Evolutionary conservation across 352 stramenopile species (phyloP).

Genomic region (Saprolegnia diclina): DNA sequence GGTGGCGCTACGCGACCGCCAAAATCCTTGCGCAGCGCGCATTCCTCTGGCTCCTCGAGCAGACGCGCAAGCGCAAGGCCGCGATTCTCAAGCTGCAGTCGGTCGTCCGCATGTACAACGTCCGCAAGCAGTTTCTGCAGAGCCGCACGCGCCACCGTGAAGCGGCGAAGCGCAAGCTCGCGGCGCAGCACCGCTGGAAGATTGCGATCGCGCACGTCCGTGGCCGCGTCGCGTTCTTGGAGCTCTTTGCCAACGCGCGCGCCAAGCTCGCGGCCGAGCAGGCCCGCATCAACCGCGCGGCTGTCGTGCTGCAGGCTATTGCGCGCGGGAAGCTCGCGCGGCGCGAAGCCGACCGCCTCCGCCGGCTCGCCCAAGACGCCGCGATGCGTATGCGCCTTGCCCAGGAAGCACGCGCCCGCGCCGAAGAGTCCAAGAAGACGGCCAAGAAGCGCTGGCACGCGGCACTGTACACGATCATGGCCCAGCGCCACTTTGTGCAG

Average conservation of each 20-base stretch:
- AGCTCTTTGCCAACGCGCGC: slow-evolving; percentile 46
- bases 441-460: slow-evolving; percentile 75
- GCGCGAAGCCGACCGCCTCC: slow-evolving; percentile 59
- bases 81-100: slow-evolving; percentile 79
- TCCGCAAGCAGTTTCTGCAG: slow-evolving; percentile 78
- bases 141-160: slow-evolving; percentile 56
- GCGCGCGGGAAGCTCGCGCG: slow-evolving; percentile 76
- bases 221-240: slow-evolving; percentile 64
- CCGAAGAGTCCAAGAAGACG: slow-evolving; percentile 64
- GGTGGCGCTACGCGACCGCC: slow-evolving; percentile 76
- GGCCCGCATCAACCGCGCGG: slow-evolving; percentile 44
- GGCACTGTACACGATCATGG: slow-evolving; percentile 57
- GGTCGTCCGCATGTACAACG: slow-evolving; percentile 78
- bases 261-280: slow-evolving; percentile 41
- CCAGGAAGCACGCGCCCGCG: slow-evolving; percentile 58
- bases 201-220: slow-evolving; percentile 56
- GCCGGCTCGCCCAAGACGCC: slow-evolving; percentile 61
- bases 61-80: slow-evolving; percentile 63
- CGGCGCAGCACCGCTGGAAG: slow-evolving; percentile 68
- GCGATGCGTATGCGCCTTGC: slow-evolving; percentile 71
- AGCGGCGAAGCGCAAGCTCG: slow-evolving; percentile 43
- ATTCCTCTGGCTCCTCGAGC: slow-evolving; percentile 75
- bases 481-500: slow-evolving; percentile 73
- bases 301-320: slow-evolving; percentile 61
- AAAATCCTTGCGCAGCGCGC: slow-evolving; percentile 80